Conservation (phyloP, 441 rosid genomes). For the Francoa sonchifolia region DNA sequence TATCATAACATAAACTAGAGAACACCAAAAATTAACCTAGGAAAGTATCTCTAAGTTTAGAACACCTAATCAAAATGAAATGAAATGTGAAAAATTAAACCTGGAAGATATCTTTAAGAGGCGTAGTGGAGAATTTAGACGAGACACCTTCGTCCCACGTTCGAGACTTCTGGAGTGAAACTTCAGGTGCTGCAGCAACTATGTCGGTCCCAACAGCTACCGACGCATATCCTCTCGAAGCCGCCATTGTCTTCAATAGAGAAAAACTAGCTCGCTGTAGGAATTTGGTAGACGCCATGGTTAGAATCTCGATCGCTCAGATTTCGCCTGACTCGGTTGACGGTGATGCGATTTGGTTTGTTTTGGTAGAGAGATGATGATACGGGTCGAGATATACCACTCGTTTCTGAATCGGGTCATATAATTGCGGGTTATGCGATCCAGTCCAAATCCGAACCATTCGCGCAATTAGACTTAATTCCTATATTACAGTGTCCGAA, state of each 20-base stretch:
- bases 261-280: constrained; percentile 28
- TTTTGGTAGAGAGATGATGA: too few relatives aligned
- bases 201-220: constrained; percentile 52
- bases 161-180: constrained; percentile 80
- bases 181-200: constrained; percentile 54
- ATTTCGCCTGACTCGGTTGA: too few relatives aligned
- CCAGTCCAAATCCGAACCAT: too few relatives aligned
- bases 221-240: constrained; percentile 44
- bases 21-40: neutral
- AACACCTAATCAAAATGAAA: too few relatives aligned
- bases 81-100: constrained; percentile 12
- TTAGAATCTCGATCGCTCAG: too few relatives aligned
- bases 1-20: neutral
- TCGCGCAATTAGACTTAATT: too few relatives aligned
- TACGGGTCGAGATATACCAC: too few relatives aligned
- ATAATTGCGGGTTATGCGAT: too few relatives aligned
- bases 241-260: constrained; percentile 20
- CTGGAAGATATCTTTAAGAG: constrained; percentile 62
- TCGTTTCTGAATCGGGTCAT: too few relatives aligned
- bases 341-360: too few relatives aligned
- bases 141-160: constrained; percentile 85
- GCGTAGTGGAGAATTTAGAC: constrained; percentile 64
- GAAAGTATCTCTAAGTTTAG: too few relatives aligned
- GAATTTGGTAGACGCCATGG: constrained; percentile 40
- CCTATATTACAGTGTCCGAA: too few relatives aligned